These are phyloP conservation scores for Spergularia azorica DNA, from an alignment of 179 eudicot species.

Conservation along the genomic window DNA sequence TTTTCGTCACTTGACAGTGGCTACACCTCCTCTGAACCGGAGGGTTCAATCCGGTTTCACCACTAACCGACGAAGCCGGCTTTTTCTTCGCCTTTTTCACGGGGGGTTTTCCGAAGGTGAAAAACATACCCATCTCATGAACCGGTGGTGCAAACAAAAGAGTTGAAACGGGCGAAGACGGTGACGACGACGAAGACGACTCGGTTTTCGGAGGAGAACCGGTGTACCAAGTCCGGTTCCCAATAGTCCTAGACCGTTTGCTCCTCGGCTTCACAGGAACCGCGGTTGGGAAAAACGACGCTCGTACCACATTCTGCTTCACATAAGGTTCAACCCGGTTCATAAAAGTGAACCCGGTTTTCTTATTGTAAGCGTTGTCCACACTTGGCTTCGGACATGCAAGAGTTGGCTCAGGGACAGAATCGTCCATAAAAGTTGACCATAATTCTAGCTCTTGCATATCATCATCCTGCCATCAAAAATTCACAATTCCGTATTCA, in stretches of 20 bases:
- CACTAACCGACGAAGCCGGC: constrained; percentile 21
- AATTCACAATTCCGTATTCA: neutral
- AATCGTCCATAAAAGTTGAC: constrained; percentile 83
- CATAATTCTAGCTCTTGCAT: constrained; percentile 80
- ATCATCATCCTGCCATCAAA: constrained; percentile 57
- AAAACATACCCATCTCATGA: constrained; percentile 24
- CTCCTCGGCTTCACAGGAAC: constrained; percentile 64
- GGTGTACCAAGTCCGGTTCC: constrained; percentile 33
- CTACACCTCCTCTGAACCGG: constrained; percentile 59
- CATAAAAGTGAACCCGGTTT: constrained; percentile 28
- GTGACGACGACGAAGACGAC: constrained; percentile 43
- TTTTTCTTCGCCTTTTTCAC: constrained; percentile 54
- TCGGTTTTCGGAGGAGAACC: constrained; percentile 43
- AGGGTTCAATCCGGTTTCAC: constrained; percentile 19
- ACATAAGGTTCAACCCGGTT: constrained; percentile 44
- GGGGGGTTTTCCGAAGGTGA: constrained; percentile 34
- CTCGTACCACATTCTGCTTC: constrained; percentile 22
- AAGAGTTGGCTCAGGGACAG: constrained; percentile 51
- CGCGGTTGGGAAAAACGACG: constrained; percentile 39
- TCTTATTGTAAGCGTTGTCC: neutral
- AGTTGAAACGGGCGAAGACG: constrained; percentile 34
- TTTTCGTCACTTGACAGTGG: constrained; percentile 80
- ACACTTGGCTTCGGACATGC: constrained; percentile 45
- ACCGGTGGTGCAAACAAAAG: constrained; percentile 30
- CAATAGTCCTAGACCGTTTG: constrained; percentile 46